Evolutionary conservation across 768 basidiomycete species (phyloP).

Genomic region (Ramaria sp.): DNA sequence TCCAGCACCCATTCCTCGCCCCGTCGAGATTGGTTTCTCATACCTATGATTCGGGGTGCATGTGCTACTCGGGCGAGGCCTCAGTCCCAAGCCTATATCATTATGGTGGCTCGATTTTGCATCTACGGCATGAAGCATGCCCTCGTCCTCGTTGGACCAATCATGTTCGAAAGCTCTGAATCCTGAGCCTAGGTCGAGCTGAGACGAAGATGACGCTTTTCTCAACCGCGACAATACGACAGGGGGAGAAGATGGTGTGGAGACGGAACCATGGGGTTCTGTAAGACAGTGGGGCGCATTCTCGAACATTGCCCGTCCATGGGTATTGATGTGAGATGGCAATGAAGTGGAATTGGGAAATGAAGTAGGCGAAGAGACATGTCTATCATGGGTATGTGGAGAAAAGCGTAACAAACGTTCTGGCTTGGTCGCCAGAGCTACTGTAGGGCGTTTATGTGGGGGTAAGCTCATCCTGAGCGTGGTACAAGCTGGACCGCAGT

Average conservation of each 20-base stretch:
- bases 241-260: not conserved
- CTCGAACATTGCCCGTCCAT: too few species aligned
- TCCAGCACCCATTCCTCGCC: constrained; percentile 42
- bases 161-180: not conserved
- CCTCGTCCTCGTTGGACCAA: not conserved
- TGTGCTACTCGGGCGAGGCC: not conserved
- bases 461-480: not conserved
- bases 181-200: not conserved
- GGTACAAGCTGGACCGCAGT: not conserved
- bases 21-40: constrained; percentile 32
- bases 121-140: not conserved
- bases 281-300: not conserved
- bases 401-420: not conserved
- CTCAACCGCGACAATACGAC: not conserved
- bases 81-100: not conserved
- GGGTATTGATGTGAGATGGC: not conserved
- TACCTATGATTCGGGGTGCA: not conserved
- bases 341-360: not conserved
- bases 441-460: not conserved
- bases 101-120: not conserved
- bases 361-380: not conserved
- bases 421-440: not conserved
- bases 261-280: not conserved
- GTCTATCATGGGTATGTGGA: not conserved
- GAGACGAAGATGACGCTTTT: not conserved